Evolutionary conservation across 1,139 yeast genomes (phyloP).

Genomic region (Pneumocystis jirovecii): DNA sequence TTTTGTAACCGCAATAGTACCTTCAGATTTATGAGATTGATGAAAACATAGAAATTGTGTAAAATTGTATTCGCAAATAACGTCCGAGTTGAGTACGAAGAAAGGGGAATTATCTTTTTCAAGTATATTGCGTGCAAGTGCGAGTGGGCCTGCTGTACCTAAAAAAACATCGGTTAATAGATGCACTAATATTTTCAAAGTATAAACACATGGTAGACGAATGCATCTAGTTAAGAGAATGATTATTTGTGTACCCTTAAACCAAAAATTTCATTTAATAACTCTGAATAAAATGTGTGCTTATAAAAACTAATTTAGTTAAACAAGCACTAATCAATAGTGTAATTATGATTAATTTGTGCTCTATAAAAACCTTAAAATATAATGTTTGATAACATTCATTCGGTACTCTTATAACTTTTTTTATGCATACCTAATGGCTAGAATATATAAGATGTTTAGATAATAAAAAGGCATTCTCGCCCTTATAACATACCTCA

Average conservation of each 20-base stretch:
- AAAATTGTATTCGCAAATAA: slow-evolving; percentile 97
- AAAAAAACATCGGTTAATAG: slow-evolving; percentile 32
- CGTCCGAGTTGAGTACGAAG: slow-evolving; percentile 95
- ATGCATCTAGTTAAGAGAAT: not conserved
- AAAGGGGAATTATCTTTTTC: slow-evolving; percentile 92
- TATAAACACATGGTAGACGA: too few species aligned
- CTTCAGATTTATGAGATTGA: slow-evolving; percentile 89
- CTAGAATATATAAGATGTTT: not conserved
- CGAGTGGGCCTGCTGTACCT: slow-evolving; percentile 98
- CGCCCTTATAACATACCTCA: slow-evolving; percentile 28
- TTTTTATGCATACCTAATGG: not conserved
- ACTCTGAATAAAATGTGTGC: not conserved
- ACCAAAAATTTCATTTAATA: not conserved
- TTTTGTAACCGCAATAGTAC: slow-evolving; percentile 97
- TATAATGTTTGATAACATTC: not conserved
- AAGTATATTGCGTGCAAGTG: slow-evolving; percentile 86
- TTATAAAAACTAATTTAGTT: too few species aligned
- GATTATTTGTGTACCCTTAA: not conserved
- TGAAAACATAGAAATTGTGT: slow-evolving; percentile 85
- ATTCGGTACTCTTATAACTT: not conserved
- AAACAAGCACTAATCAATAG: too few species aligned
- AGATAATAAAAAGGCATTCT: not conserved
- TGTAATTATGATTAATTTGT: not conserved
- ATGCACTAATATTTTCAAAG: not conserved
- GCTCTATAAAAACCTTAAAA: too few species aligned